Evolutionary conservation across 495 filamentous ascomycete genomes (phyloP), one percentile per base, ranked within the genome.

Genomic region (Hypoxylon perforatum): DNA sequence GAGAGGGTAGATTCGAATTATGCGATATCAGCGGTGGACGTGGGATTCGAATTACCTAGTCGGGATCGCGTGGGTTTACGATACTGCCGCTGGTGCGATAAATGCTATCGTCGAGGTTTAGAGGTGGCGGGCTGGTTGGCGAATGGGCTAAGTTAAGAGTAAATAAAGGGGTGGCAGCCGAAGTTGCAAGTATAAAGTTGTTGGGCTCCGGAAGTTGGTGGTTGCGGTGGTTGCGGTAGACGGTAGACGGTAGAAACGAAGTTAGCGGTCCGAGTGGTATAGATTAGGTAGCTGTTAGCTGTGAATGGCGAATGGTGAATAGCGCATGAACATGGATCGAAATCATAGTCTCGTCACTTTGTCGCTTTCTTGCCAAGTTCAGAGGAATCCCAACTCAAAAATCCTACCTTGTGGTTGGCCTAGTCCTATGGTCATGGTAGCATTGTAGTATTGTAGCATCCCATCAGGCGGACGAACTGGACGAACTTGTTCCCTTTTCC

Each of bases 161-260:
- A 64, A 64, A 69, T 55, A 63, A 65, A 51, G 66, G 66, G 66
- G 61, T 54, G 61, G 36, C 66, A 56, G 55, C 28, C 61, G 52
- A 61, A 58, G 53, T 52, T 65, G 61, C 61, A 61, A 69, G 66
- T 69, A 69, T 69, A 69, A 61, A 69, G 66, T 69, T 69, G 61
- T 69, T 69, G 57, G 66, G 61, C 66, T 65, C 61, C 66, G 66
- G 30, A 45, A 51, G 45, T 60, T 49, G 60, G 41, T 61, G 66
- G n/a, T n/a, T n/a, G n/a, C n/a, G n/a, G n/a, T n/a, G n/a, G n/a
- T 61, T 64, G 30, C 25, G 25, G 25, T 60, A 69, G 57, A 56
- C 51, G 65, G 60, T 60, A 64, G 55, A n/a, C n/a, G n/a, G n/a
- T n/a, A n/a, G n/a, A n/a, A 60, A 19, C 45, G 65, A 63, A 60